Evolutionary conservation across 2,329 filamentous ascomycete species (phyloP).

Genomic region (Alternaria viburni): DNA sequence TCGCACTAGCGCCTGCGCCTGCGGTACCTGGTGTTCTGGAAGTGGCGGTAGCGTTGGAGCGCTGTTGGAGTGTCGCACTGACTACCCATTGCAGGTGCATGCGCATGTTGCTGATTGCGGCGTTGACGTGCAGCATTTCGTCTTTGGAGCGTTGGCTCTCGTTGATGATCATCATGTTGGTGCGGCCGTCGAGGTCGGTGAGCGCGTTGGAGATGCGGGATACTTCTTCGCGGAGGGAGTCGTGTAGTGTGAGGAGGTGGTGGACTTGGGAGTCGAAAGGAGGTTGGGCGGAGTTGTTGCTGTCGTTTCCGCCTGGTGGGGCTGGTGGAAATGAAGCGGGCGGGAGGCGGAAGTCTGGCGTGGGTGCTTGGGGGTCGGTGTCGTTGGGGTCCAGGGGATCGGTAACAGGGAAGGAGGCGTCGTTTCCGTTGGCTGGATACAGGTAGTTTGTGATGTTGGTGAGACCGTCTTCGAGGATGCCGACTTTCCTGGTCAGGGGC

Average conservation of each 20-base stretch:
- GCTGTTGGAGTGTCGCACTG: conserved; percentile 60
- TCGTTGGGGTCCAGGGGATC: conserved; percentile 44
- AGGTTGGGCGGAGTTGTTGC: conserved; percentile 32
- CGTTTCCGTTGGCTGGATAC: conserved; percentile 42
- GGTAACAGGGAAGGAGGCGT: conserved; percentile 40
- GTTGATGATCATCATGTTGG: conserved; percentile 68
- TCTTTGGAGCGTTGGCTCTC: conserved; percentile 67
- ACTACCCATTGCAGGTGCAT: conserved; percentile 70
- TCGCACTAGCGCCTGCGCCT: conserved; percentile 26
- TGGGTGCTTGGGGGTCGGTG: conserved; percentile 44
- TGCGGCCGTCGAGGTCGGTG: conserved; percentile 65
- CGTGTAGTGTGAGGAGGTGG: conserved; percentile 66
- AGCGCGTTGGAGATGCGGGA: conserved; percentile 61
- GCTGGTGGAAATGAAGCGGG: conserved; percentile 43
- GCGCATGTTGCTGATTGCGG: conserved; percentile 63
- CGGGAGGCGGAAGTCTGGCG: conserved; percentile 43
- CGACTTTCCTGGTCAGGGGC: conserved; percentile 52
- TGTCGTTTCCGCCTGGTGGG: conserved; percentile 27
- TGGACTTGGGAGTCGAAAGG: conserved; percentile 59
- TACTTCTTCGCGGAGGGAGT: conserved; percentile 66
- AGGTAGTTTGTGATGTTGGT: conserved; percentile 52
- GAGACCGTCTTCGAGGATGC: conserved; percentile 54
- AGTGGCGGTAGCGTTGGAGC: conserved; percentile 32
- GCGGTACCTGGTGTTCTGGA: conserved; percentile 34
- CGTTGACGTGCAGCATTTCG: conserved; percentile 66